A percentile compares a stretch with the other conserved stretches of the same genome.
Conservation (phyloP, 2,329 filamentous ascomycete genomes). For the Aspergillus luchuensis region DNA sequence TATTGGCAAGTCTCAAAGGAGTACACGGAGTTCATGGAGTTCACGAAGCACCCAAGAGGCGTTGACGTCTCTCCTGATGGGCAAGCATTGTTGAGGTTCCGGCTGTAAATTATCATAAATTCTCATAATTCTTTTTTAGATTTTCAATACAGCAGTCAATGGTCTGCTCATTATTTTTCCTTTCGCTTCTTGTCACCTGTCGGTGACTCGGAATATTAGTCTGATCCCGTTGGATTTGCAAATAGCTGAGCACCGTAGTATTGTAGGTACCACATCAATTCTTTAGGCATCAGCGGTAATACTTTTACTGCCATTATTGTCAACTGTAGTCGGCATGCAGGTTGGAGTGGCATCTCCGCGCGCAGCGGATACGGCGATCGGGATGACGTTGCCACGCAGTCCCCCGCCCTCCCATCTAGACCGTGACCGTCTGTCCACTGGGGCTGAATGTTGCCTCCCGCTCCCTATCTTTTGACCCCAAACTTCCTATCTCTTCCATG, state of each 20-base stretch:
- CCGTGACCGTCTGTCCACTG: not conserved
- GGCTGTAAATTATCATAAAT: conserved; percentile 26
- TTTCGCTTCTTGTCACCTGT: not conserved
- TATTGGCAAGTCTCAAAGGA: conserved; percentile 37
- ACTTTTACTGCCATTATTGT: not conserved
- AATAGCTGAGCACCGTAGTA: not conserved
- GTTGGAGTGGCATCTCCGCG: not conserved
- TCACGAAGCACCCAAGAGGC: conserved; percentile 31
- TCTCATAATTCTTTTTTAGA: not conserved
- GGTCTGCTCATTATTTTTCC: not conserved
- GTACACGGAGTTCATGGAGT: conserved; percentile 46
- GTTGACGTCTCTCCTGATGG: conserved; percentile 34
- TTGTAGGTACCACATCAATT: not conserved
- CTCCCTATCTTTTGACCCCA: conserved; percentile 1
- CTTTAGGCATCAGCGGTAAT: not conserved
- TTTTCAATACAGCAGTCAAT: not conserved
- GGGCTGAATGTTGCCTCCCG: conserved; percentile 8
- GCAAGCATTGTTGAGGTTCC: conserved; percentile 32
- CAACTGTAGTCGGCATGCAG: not conserved
- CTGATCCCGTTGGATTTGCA: not conserved
- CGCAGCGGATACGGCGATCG: conserved; percentile 8
- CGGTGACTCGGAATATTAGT: too few species aligned
- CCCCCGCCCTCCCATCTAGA: conserved; percentile 13
- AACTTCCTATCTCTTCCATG: not conserved
- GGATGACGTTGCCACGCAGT: conserved; percentile 28